Conservation (phyloP, 805 yeast genomes). For the Scheffersomyces coipomensis region DNA sequence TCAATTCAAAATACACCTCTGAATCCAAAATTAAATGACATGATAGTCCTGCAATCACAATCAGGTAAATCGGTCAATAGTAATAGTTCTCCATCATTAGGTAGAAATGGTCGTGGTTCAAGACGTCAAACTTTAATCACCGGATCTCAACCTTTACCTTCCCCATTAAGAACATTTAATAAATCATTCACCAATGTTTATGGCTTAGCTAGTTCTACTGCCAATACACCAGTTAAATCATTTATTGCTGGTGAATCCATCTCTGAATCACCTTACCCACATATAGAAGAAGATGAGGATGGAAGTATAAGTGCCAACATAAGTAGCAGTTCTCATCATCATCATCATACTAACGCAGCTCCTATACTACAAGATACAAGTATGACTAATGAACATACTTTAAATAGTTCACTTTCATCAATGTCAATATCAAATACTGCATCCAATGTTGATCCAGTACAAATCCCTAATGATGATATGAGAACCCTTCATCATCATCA, state of each 20-base stretch:
- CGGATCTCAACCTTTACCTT: conserved; percentile 91
- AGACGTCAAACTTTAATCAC: conserved; percentile 77
- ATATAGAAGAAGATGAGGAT: background rate
- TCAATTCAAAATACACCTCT: conserved; percentile 8
- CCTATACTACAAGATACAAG: background rate
- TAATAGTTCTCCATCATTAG: conserved; percentile 34
- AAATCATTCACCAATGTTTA: conserved; percentile 37
- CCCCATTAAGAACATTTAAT: conserved; percentile 68
- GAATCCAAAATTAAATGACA: background rate
- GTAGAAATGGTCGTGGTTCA: conserved; percentile 49
- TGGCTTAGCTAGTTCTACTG: conserved; percentile 35
- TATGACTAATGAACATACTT: conserved; percentile 17
- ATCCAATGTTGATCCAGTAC: conserved; percentile 14
- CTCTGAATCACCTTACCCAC: background rate
- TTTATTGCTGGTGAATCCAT: conserved; percentile 3
- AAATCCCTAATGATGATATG: conserved; percentile 11
- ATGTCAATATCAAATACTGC: conserved; percentile 38
- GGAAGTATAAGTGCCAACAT: background rate
- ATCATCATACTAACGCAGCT: background rate
- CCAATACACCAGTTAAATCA: conserved; percentile 36
- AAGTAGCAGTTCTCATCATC: background rate
- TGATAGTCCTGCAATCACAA: conserved; percentile 2
- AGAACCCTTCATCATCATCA: conserved; percentile 1
- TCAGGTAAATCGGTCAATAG: conserved; percentile 3
- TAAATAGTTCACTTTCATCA: conserved; percentile 38